Evolutionary conservation across 225 moss, liverwort and hornwort species (phyloP).

Genomic region (Marchantia paleacea): DNA sequence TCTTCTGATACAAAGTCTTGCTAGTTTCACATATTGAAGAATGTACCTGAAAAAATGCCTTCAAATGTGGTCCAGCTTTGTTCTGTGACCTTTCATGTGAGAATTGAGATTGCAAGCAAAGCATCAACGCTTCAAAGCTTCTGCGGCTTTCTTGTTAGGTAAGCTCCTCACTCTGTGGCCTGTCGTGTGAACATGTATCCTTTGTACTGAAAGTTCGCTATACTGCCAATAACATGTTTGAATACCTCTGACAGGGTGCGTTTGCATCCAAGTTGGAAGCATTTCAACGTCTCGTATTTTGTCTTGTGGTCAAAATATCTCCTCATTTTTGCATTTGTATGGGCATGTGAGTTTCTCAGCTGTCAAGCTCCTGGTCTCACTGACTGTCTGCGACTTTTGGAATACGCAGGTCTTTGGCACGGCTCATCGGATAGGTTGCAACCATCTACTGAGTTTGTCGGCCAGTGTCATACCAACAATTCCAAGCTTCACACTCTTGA

Average conservation of each 20-base stretch:
- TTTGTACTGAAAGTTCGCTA: too few relatives aligned
- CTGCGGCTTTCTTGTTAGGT: background rate
- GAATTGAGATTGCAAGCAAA: background rate
- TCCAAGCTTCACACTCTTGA: too few relatives aligned
- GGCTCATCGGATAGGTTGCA: background rate
- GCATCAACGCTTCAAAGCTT: background rate
- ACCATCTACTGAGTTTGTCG: background rate
- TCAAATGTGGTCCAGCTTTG: constrained; percentile 3
- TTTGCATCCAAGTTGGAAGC: too few relatives aligned
- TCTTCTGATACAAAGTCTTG: background rate
- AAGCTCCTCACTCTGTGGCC: background rate
- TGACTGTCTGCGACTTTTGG: background rate
- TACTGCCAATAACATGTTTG: too few relatives aligned
- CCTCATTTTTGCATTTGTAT: background rate
- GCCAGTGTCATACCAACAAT: too few relatives aligned
- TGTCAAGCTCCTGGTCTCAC: background rate
- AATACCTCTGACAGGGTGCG: too few relatives aligned
- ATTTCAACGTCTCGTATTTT: background rate
- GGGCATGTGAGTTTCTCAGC: background rate
- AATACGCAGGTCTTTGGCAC: background rate
- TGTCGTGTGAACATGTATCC: too few relatives aligned
- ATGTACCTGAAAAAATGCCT: background rate
- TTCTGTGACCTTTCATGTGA: background rate
- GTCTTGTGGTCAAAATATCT: background rate
- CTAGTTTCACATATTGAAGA: background rate